phyloP scores from a whole-genome alignment of 768 basidiomycete genomes.

The Hypholoma fasciculare region DNA sequence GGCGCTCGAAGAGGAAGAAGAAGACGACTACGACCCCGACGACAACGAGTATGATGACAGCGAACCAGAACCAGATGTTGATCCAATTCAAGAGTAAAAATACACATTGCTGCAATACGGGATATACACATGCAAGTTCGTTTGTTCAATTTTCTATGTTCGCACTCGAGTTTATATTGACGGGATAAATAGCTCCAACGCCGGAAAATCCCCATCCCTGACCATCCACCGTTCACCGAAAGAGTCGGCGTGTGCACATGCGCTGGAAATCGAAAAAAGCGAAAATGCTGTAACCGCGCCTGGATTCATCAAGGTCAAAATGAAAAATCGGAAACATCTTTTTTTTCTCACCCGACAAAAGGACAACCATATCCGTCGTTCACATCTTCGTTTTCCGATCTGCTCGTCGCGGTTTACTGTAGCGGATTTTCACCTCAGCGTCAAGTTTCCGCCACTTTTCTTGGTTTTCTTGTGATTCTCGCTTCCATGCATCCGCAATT shows the following conservation, averaged over 20 bases:
- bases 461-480: slow-evolving; percentile 59
- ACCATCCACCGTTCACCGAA: slow-evolving; percentile 10
- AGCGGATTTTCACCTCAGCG: slow-evolving; percentile 52
- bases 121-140: slow-evolving; percentile 22
- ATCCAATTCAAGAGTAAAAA: slow-evolving; percentile 13
- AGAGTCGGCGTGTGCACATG: slow-evolving; percentile 4
- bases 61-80: slow-evolving; percentile 27
- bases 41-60: slow-evolving; percentile 43
- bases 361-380: slow-evolving; percentile 6
- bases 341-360: slow-evolving; percentile 16
- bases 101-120: slow-evolving; percentile 11
- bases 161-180: slow-evolving; percentile 15
- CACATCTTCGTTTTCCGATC: slow-evolving; percentile 57
- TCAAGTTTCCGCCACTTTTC: slow-evolving; percentile 55
- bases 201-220: slow-evolving; percentile 14
- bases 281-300: slow-evolving; percentile 9
- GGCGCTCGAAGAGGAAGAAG: slow-evolving; percentile 70
- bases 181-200: slow-evolving; percentile 24
- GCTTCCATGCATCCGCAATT: slow-evolving; percentile 70
- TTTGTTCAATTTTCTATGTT: slow-evolving; percentile 14
- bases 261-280: slow-evolving; percentile 18
- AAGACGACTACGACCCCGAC: slow-evolving; percentile 45
- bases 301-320: slow-evolving; percentile 11
- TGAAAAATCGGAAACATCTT: slow-evolving; percentile 1
- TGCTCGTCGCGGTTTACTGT: slow-evolving; percentile 38